Base-by-base conservation (phyloP, 2,329 filamentous ascomycete genomes). In the Aureobasidium subglaciale region DNA sequence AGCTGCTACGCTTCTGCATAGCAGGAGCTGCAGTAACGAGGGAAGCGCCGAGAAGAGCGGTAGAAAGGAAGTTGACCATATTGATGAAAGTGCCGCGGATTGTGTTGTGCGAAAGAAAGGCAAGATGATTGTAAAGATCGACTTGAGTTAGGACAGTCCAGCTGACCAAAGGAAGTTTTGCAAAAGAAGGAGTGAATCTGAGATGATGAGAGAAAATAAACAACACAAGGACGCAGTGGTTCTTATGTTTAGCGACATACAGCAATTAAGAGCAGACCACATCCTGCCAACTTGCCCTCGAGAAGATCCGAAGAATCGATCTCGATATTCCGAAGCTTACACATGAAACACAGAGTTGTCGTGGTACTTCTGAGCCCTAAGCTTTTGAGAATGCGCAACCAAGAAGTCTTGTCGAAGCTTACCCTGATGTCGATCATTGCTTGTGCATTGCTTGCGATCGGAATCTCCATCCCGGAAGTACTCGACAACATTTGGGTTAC, bases 141-240 rank as follows among this genome's bases (percentile, higher is more conserved):
- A 56, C 54, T 43, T 43, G 38, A 42, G 45, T 35, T 56, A 42
- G 54, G 54, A 53, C 53, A 56, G 40, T n/a, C 53, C 40, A 37
- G 40, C 40, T 56, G 57, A 49, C 53, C 54, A 40, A 37, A 49
- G 20, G 48, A 41, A 48, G 49, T n/a, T n/a, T n/a, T 50, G 43
- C 40, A 42, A 56, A 40, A 27, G 18, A 20, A 35, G 18, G 30
- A 25, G n/a, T 10, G 10, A 22, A n/a, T n/a, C n/a, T n/a, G n/a
- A n/a, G 11, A 27, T 18, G 42, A 29, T 45, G 42, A 22, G 16
- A 10, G 34, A 37, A 37, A 16, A 16, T 2, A 3, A n/a, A 37
- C 9, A 16, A 10, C 16, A 9, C 13, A 13, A 13, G 29, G 3
- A 13, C 2, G 29, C 8, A 5, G 29, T 13, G 8, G 2, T 9